Conservation (phyloP, 2,329 filamentous ascomycete species). For the Tolypocladium tropicale region DNA sequence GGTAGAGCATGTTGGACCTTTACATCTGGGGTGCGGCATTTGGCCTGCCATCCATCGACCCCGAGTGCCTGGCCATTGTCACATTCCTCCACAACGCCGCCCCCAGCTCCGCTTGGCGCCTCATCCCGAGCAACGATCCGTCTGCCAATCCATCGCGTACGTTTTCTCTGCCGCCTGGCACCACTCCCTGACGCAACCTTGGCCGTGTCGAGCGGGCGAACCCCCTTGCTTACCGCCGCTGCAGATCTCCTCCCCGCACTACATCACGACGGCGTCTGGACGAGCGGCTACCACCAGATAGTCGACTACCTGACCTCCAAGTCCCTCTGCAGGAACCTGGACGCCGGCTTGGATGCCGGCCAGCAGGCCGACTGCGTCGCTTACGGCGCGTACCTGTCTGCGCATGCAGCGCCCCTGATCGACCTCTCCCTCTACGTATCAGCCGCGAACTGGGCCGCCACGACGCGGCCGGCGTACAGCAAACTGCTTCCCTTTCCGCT, state of each 20-base stretch:
- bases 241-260: conserved; percentile 47
- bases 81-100: conserved; percentile 60
- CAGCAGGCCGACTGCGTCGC: conserved; percentile 38
- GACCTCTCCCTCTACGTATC: conserved; percentile 87
- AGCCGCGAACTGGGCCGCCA: conserved; percentile 70
- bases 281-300: conserved; percentile 52
- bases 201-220: not conserved
- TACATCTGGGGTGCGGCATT: conserved; percentile 89
- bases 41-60: conserved; percentile 78
- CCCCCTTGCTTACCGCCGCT: conserved; percentile 11
- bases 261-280: conserved; percentile 39
- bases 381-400: conserved; percentile 59
- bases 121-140: conserved; percentile 65
- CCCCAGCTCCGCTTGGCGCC: conserved; percentile 50
- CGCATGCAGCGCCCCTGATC: conserved; percentile 66
- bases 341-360: conserved; percentile 25
- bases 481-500: conserved; percentile 73
- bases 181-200: not conserved
- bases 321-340: conserved; percentile 24
- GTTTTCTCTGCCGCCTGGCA: conserved; percentile 18
- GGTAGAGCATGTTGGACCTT: conserved; percentile 43
- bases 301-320: conserved; percentile 40
- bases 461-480: conserved; percentile 73
- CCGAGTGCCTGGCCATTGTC: conserved; percentile 79
- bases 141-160: conserved; percentile 60